Conservation (phyloP, 352 stramenopile species). For the Aphanomyces cochlioides region DNA sequence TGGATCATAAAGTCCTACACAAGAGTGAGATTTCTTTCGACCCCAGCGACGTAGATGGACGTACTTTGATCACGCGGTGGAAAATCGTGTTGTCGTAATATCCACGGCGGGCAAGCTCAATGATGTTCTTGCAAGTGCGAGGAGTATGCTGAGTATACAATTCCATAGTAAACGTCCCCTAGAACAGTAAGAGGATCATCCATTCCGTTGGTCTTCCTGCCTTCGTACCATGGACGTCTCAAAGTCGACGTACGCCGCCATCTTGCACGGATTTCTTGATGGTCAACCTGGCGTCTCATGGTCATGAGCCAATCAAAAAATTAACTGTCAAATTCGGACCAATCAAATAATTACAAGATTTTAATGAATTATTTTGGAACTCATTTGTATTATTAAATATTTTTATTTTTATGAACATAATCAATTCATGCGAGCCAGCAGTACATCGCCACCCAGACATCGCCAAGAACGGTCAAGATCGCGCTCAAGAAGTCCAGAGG, state of each 20-base stretch:
- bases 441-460: not conserved
- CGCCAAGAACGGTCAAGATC: not conserved
- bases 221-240: conserved; percentile 71
- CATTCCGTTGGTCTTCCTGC: not conserved
- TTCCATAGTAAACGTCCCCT: conserved; percentile 91
- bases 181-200: not conserved
- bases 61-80: conserved; percentile 91
- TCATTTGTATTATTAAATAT: conserved; percentile 13
- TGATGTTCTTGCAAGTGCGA: conserved; percentile 91
- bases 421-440: conserved; percentile 2
- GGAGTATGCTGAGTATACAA: conserved; percentile 92
- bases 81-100: conserved; percentile 97
- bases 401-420: not conserved
- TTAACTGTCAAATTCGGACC: not conserved
- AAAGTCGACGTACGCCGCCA: conserved; percentile 73
- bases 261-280: not conserved
- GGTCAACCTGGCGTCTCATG: too few species aligned
- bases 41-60: not conserved
- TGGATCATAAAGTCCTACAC: conserved; percentile 94
- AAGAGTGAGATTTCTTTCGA: conserved; percentile 22
- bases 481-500: not conserved
- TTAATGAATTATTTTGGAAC: conserved; percentile 2
- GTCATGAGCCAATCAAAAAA: too few species aligned
- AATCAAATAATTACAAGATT: not conserved
- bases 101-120: conserved; percentile 84